phyloP scores from a whole-genome alignment of 1,139 yeast genomes.

The Protomyces gravidus region DNA sequence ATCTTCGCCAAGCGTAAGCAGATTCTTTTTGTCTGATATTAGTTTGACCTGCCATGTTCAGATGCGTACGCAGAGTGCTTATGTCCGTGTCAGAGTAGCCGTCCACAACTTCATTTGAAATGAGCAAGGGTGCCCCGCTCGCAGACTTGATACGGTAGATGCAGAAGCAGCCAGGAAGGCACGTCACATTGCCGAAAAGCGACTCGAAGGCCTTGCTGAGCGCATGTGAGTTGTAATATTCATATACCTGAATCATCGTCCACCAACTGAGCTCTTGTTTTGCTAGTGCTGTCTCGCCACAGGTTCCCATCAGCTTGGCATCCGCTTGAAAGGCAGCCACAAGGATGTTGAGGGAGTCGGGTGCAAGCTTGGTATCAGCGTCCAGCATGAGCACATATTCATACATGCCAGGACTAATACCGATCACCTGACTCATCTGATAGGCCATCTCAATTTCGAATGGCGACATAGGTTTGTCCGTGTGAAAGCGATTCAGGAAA shows the following conservation, averaged over 20 bases:
- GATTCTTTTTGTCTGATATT: constrained; percentile 42
- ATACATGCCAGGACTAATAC: constrained; percentile 46
- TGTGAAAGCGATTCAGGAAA: constrained; percentile 46
- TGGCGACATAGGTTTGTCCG: constrained; percentile 45
- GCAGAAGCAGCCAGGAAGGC: constrained; percentile 47
- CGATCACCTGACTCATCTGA: constrained; percentile 45
- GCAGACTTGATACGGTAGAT: constrained; percentile 43
- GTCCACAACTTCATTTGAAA: constrained; percentile 42
- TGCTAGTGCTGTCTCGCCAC: constrained; percentile 46
- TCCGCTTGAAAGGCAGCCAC: constrained; percentile 43
- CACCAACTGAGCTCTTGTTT: constrained; percentile 43
- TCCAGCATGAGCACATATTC: constrained; percentile 46
- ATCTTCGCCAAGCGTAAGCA: constrained; percentile 46
- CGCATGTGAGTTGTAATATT: constrained; percentile 47
- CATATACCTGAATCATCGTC: constrained; percentile 48
- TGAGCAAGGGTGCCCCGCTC: constrained; percentile 42
- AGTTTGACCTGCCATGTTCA: not conserved
- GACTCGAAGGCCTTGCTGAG: constrained; percentile 46
- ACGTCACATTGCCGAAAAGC: constrained; percentile 46
- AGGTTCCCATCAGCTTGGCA: constrained; percentile 43
- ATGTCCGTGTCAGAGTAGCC: constrained; percentile 44
- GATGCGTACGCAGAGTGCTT: constrained; percentile 39
- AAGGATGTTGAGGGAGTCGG: constrained; percentile 42
- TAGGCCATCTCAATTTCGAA: constrained; percentile 45
- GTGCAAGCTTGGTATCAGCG: constrained; percentile 45